Evolutionary conservation across 257 asterid genomes (phyloP).

Genomic region (Vinca minor): DNA sequence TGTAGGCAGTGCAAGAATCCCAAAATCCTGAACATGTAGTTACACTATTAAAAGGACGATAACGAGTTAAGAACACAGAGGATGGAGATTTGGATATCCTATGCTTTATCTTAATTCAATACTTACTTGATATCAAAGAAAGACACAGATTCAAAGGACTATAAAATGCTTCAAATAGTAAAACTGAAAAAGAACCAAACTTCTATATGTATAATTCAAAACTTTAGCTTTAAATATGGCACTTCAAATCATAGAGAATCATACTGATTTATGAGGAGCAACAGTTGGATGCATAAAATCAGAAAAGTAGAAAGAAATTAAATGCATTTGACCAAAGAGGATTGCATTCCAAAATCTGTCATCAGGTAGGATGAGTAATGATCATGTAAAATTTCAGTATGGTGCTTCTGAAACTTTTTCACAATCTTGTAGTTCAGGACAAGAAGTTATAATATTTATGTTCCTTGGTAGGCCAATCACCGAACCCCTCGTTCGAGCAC

Average conservation of each 20-base stretch:
- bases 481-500: too few relatives aligned
- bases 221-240: background rate
- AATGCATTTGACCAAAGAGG: background rate
- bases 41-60: background rate
- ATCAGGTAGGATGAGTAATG: background rate
- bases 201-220: background rate
- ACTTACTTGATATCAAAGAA: background rate
- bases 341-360: background rate
- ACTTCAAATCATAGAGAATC: background rate
- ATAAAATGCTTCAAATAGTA: background rate
- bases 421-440: background rate
- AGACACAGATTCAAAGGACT: background rate
- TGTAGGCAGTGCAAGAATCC: slow-evolving; percentile 77
- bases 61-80: slow-evolving; percentile 4
- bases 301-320: too few relatives aligned
- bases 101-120: background rate
- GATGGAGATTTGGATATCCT: background rate
- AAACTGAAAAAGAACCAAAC: too few relatives aligned
- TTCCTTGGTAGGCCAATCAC: background rate
- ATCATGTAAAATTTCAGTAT: background rate
- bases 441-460: background rate
- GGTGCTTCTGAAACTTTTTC: background rate
- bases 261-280: background rate
- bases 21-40: slow-evolving; percentile 37
- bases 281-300: too few relatives aligned